Conservation (phyloP, 768 basidiomycete genomes). For the Gyrodon lividus region DNA sequence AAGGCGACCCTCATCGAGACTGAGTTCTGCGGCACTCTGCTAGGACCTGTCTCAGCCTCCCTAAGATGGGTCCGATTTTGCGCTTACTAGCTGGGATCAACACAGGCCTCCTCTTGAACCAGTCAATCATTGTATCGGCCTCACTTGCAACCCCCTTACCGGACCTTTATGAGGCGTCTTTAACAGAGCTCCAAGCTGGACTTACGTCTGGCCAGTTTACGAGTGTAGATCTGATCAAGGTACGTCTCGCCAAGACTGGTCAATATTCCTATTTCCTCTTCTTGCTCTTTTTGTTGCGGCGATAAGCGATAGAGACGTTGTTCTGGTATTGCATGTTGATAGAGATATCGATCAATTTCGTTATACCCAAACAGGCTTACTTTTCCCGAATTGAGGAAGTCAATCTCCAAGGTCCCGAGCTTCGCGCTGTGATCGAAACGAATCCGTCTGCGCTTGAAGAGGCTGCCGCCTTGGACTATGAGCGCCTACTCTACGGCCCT, state of each 20-base stretch:
- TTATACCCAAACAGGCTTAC: slow-evolving; percentile 34
- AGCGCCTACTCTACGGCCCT: slow-evolving; percentile 27
- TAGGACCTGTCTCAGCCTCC: background rate
- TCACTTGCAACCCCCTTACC: slow-evolving; percentile 26
- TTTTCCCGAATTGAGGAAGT: slow-evolving; percentile 44
- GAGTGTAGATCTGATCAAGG: slow-evolving; percentile 43
- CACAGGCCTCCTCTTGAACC: slow-evolving; percentile 3
- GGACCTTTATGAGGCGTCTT: slow-evolving; percentile 41
- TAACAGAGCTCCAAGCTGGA: slow-evolving; percentile 39
- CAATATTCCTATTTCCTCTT: background rate
- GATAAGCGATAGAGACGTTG: background rate
- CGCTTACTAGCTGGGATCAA: slow-evolving; percentile 9
- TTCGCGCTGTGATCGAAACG: slow-evolving; percentile 42
- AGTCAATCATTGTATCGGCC: slow-evolving; percentile 10
- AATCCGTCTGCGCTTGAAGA: slow-evolving; percentile 38
- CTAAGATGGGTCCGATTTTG: slow-evolving; percentile 5
- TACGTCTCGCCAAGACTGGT: slow-evolving; percentile 6
- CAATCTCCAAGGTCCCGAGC: slow-evolving; percentile 35
- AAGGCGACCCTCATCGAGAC: background rate
- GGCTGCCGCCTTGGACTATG: slow-evolving; percentile 35
- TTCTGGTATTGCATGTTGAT: background rate
- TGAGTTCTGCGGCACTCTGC: background rate
- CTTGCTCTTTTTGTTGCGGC: background rate
- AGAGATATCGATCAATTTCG: background rate
- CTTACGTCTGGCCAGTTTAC: slow-evolving; percentile 36